These are phyloP conservation scores for Gaeumannomyces tritici DNA, from an alignment of 2,329 filamentous ascomycete species.

Conservation along the genomic window DNA sequence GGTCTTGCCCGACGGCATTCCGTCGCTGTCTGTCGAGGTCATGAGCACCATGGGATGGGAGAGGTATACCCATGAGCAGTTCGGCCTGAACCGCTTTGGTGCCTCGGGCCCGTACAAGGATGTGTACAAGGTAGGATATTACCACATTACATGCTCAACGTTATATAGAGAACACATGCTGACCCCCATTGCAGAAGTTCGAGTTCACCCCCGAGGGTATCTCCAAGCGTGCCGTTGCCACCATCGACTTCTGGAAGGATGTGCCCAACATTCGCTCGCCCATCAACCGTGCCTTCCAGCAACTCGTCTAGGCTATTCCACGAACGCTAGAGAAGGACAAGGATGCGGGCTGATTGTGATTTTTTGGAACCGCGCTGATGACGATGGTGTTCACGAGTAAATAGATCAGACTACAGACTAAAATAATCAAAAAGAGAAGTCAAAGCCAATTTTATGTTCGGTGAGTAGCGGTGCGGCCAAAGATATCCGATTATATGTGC, in stretches of 20 bases:
- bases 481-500: not conserved
- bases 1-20: conserved; percentile 89
- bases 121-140: conserved; percentile 67
- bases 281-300: conserved; percentile 94
- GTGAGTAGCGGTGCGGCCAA: not conserved
- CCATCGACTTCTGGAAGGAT: conserved; percentile 96
- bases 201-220: conserved; percentile 98
- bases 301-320: conserved; percentile 64
- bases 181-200: conserved; percentile 63
- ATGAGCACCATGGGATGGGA: conserved; percentile 98
- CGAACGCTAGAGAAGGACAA: not conserved
- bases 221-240: conserved; percentile 85
- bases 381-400: not conserved
- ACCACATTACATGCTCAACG: not conserved
- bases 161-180: conserved; percentile 15
- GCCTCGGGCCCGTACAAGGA: conserved; percentile 95
- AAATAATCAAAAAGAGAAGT: not conserved
- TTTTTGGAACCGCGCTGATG: not conserved
- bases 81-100: conserved; percentile 98
- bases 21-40: conserved; percentile 86
- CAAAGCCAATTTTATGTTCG: not conserved
- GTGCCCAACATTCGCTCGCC: conserved; percentile 84
- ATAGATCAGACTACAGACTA: not conserved
- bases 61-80: conserved; percentile 98
- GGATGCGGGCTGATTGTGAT: not conserved